Evolutionary conservation across 1,139 yeast genomes (phyloP).

Genomic region (Pneumocystis canis): DNA sequence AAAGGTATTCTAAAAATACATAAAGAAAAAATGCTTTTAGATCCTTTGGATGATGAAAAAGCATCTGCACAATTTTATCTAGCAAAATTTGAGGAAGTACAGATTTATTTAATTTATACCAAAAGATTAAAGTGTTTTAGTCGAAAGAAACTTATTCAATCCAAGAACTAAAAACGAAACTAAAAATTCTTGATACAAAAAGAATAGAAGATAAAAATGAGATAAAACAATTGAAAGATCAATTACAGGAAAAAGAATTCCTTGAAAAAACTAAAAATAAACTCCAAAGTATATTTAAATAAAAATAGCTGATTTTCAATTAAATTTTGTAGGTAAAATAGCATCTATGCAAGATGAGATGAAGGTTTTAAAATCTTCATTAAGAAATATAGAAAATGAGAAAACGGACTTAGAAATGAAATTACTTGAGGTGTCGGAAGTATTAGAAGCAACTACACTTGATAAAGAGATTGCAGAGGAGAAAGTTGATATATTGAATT

Average conservation of each 20-base stretch:
- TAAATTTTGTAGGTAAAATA: slow-evolving; percentile 18
- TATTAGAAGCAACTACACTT: slow-evolving; percentile 38
- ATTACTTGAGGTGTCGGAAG: slow-evolving; percentile 28
- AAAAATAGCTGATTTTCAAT: slow-evolving; percentile 17
- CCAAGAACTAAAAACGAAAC: slow-evolving; percentile 21
- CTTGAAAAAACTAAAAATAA: slow-evolving; percentile 32
- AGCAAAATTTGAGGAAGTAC: background rate
- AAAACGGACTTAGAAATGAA: slow-evolving; percentile 26
- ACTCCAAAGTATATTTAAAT: slow-evolving; percentile 28
- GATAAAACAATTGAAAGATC: slow-evolving; percentile 17
- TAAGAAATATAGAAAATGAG: slow-evolving; percentile 19
- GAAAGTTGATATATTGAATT: slow-evolving; percentile 28
- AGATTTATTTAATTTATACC: background rate
- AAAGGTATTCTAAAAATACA: background rate
- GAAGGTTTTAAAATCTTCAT: slow-evolving; percentile 19
- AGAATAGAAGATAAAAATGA: slow-evolving; percentile 22
- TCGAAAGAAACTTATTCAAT: background rate
- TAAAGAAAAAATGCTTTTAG: background rate
- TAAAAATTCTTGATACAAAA: slow-evolving; percentile 22
- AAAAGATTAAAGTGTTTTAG: background rate
- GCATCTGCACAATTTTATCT: background rate
- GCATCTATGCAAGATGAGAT: slow-evolving; percentile 26
- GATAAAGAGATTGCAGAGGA: slow-evolving; percentile 42
- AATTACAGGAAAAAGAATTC: slow-evolving; percentile 21
- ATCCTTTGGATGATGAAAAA: background rate